Evolutionary conservation across 2,329 filamentous ascomycete genomes (phyloP), one percentile per base, ranked within the genome.

Genomic region (Colletotrichum liaoningense): DNA sequence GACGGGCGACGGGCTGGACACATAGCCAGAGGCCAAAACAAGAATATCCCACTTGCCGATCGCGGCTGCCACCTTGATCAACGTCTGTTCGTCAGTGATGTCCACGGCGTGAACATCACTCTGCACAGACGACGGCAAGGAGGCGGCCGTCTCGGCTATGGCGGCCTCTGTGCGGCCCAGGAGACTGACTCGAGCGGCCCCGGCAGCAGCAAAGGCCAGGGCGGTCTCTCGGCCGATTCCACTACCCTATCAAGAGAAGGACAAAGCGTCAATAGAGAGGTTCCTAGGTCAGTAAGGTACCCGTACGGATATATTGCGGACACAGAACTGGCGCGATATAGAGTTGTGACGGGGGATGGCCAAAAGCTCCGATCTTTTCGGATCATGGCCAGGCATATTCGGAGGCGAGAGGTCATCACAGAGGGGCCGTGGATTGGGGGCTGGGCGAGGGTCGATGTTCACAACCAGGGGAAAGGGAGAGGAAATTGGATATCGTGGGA

Each of bases 211-310:
- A 74, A 87, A 94, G 62, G 91, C 84, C 60, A 87, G 86, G 5
- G 92, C 91, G n/a, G 93, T 88, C 1, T 90, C 89, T 70, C 90
- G 89, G 0, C 93, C 93, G 60, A 94, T 90, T 33, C 92, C 91
- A 42, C 70, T 73, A 2, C 70, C 70, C 70, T 73, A 56, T 42
- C 38, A 14, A 42, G 16, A 38, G 7, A 56, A 65, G 49, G 12
- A 38, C 46, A 8, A 16, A n/a, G 2, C 38, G 28, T 46, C 16
- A 55, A 22, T 55, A 42, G 38, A 42, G 63, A 69, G 65, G 46
- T n/a, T 59, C 42, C 42, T 14, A 42, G 38, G 14, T 42, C 7
- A 42, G 38, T 16, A 42, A 42, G 38, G 38, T 42, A 42, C 14
- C 38, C 38, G 38, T 42, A 7, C 38, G 5, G 38, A 42, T 42